phyloP scores from a whole-genome alignment of 108 stramenopile genomes.

The Stephanodiscus triporus region DNA sequence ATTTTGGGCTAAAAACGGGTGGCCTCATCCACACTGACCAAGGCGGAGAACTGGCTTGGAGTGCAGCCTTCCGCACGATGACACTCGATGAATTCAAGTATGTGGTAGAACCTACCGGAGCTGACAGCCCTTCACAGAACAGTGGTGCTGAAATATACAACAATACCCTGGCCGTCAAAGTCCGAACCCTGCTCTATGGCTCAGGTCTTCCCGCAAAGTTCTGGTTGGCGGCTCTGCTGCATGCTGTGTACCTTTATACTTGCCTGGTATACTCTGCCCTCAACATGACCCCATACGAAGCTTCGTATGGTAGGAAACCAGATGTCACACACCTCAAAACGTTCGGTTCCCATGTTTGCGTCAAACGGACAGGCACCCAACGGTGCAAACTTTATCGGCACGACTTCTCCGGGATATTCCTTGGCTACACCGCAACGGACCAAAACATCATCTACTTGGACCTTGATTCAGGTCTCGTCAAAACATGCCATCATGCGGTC shows the following conservation, averaged over 20 bases:
- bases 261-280: not conserved
- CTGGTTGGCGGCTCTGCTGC: too few relatives aligned
- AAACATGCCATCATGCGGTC: slow-evolving; percentile 4
- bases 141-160: not conserved
- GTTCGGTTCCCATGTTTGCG: not conserved
- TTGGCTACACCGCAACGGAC: not conserved
- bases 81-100: not conserved
- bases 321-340: not conserved
- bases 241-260: too few relatives aligned
- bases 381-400: not conserved
- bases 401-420: not conserved
- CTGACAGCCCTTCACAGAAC: not conserved
- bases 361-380: not conserved
- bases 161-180: not conserved
- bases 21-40: not conserved
- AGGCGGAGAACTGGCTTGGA: not conserved
- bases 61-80: not conserved
- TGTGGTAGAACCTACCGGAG: not conserved
- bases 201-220: not conserved
- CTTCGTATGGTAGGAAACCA: too few relatives aligned
- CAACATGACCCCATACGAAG: not conserved
- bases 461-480: too few relatives aligned
- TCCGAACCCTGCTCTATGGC: not conserved
- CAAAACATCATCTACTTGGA: slow-evolving; percentile 5
- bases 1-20: not conserved